phyloP scores from a whole-genome alignment of 1,139 yeast genomes.

The Groenewaldozyma auringiensis region DNA sequence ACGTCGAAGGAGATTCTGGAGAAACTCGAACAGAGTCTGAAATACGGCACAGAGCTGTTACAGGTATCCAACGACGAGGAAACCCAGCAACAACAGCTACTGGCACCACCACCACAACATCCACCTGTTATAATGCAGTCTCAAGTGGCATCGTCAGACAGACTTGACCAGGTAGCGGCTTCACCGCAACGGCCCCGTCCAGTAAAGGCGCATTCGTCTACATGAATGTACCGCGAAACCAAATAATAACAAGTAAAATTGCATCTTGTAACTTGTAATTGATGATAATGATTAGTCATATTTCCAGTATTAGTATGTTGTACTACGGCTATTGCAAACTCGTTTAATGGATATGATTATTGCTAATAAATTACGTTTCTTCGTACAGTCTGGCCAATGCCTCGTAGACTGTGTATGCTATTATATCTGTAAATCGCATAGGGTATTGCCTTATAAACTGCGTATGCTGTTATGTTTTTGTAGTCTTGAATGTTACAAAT shows the following conservation, averaged over 20 bases:
- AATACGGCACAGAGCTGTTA: conserved; percentile 4
- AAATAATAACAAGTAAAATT: too few relatives aligned
- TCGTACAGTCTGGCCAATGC: too few relatives aligned
- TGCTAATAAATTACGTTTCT: too few relatives aligned
- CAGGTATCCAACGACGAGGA: background rate
- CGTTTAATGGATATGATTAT: too few relatives aligned
- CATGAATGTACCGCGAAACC: background rate
- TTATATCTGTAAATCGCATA: too few relatives aligned
- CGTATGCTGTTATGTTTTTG: too few relatives aligned
- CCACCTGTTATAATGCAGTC: background rate
- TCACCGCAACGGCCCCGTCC: background rate
- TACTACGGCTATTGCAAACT: too few relatives aligned
- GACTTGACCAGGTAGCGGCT: background rate
- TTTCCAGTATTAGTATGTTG: background rate
- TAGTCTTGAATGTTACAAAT: too few relatives aligned
- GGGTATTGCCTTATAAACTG: too few relatives aligned
- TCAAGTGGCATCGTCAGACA: background rate
- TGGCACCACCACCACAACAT: background rate
- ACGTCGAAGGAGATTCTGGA: conserved; percentile 28
- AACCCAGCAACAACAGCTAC: background rate
- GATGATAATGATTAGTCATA: background rate
- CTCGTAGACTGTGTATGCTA: too few relatives aligned
- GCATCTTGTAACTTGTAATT: background rate
- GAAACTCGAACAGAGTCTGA: conserved; percentile 22
- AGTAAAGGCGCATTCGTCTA: background rate